These are phyloP conservation scores for Eucalyptus coolabah DNA, from an alignment of 345 rosid species.

Conservation along the genomic window DNA sequence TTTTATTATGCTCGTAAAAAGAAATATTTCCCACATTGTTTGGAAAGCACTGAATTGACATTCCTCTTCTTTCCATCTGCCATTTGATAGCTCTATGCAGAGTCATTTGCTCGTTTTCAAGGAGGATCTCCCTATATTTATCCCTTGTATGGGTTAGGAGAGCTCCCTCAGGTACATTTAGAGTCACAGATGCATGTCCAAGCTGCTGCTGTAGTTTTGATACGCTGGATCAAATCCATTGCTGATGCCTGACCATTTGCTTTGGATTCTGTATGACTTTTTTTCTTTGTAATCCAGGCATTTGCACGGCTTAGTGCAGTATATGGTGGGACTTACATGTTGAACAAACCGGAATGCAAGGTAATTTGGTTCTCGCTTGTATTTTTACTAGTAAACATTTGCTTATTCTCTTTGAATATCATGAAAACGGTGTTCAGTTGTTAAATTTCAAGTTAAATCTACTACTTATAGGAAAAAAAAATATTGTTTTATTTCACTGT, in stretches of 20 bases:
- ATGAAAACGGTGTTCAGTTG: neutral
- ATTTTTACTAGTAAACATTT: neutral
- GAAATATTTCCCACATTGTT: neutral
- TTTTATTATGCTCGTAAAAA: neutral
- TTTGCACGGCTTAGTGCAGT: conserved; percentile 99
- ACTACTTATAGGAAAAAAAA: neutral
- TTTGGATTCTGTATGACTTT: neutral
- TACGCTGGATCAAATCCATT: neutral
- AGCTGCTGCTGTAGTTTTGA: neutral
- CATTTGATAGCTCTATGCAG: conserved; percentile 59
- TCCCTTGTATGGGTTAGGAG: conserved; percentile 95
- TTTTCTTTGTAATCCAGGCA: conserved; percentile 29
- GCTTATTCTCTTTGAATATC: neutral
- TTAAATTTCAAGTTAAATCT: neutral
- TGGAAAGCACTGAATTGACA: neutral
- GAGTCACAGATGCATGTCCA: neutral
- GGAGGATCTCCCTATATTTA: conserved; percentile 97
- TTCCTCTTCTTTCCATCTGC: neutral
- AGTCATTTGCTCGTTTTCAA: conserved; percentile 95
- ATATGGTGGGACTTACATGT: conserved; percentile 97
- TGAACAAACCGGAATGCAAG: conserved; percentile 97
- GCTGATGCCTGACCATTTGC: neutral
- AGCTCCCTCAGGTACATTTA: conserved; percentile 77
- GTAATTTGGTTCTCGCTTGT: conserved; percentile 6
- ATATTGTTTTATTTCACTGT: neutral